Base-by-base conservation (phyloP, 371 early-diverging fungal species). In the Vairimorpha ceranae region DNA sequence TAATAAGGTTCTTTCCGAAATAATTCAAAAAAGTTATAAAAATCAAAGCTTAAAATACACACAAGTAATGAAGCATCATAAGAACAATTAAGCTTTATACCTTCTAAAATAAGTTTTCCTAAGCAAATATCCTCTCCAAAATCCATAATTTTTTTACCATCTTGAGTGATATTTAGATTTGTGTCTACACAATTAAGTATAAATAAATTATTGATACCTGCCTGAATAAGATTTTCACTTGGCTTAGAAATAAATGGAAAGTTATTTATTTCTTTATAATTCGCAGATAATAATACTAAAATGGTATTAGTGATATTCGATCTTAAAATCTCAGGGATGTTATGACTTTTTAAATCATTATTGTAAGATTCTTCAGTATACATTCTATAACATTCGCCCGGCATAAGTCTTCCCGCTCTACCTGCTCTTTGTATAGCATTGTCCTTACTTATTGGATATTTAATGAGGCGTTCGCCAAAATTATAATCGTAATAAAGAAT, bases 401-500 rank as follows among this genome's bases (percentile, higher is more conserved):
- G 32, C n/a, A 56, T 60, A 23, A 65, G 61, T 75, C 80, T 63
- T 41, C 77, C 77, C 14, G 77, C 70, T 67, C 80, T 56, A 41
- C 80, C 80, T 63, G 48, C 52, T 61, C 80, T 46, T 54, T 80
- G 80, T 14, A 67, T 74, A 12, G 80, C 77, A 25, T 64, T 71
- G 12, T 60, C 65, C 41, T 67, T 76, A 27, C 70, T 70, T n/a
- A 80, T 67, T 8, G 72, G 71, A 35, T 46, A 45, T 8, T 29
- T 60, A 4, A 67, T 41, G 14, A 67, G 41, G 2, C 56, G 32
- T 8, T 67, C 68, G 32, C 68, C 68, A 19, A 32, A 32, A n/a
- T 65, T 93, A 94, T 94, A 80, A 94, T 94, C 60, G 93, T 92
- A 75, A 89, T 94, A 29, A 92, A 93, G 83, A 92, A 93, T 77